Evolutionary conservation across 768 basidiomycete species (phyloP).

Genomic region (Artomyces pyxidatus): DNA sequence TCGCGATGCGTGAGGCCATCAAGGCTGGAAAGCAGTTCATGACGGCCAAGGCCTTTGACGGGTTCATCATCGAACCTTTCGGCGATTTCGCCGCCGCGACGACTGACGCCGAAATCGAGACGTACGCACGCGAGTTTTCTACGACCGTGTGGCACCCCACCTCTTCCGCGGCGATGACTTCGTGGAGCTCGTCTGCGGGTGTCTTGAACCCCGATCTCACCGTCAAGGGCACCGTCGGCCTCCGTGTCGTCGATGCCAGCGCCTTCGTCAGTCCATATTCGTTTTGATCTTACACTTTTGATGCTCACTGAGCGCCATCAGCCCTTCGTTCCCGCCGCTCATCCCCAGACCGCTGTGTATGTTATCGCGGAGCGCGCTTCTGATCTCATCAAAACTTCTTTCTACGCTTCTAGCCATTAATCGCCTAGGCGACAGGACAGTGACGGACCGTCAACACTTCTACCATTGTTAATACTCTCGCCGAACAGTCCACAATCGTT

Average conservation of each 20-base stretch:
- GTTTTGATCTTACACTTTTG: too few species aligned
- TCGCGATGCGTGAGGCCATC: conserved; percentile 23
- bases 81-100: conserved; percentile 6
- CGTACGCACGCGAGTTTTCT: not conserved
- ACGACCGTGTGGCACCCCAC: conserved; percentile 6
- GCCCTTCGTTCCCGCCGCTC: conserved; percentile 11
- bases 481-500: too few species aligned
- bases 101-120: conserved; percentile 12
- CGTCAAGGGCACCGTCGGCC: conserved; percentile 11
- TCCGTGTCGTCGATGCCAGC: conserved; percentile 14
- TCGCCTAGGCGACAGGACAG: too few species aligned
- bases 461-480: too few species aligned
- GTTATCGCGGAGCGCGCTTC: conserved; percentile 7
- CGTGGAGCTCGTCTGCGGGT: not conserved
- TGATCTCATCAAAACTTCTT: conserved; percentile 7
- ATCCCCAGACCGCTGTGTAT: conserved; percentile 9
- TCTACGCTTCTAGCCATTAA: too few species aligned
- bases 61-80: conserved; percentile 20
- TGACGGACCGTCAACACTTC: too few species aligned
- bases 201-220: conserved; percentile 13
- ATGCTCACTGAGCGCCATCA: not conserved
- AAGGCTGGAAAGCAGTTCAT: conserved; percentile 21
- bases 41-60: conserved; percentile 22
- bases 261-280: conserved; percentile 12
- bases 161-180: not conserved